These are phyloP conservation scores for Rhipidocladum racemiflorum DNA, from an alignment of 176 grass and related monocot genomes.

Conservation along the genomic window DNA sequence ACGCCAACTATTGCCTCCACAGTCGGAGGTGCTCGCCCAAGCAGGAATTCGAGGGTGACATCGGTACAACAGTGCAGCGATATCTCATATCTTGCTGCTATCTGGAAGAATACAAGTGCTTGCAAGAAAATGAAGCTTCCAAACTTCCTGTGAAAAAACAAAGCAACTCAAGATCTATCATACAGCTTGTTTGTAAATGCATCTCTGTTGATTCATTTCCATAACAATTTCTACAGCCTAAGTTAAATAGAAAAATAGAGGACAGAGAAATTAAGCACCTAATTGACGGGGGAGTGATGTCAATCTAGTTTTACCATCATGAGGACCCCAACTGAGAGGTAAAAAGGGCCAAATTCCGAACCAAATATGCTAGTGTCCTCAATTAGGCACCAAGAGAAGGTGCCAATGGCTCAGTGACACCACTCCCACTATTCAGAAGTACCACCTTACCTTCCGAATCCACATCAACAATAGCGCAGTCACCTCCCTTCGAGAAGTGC, in stretches of 20 bases:
- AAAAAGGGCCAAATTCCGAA: background rate
- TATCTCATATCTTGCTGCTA: background rate
- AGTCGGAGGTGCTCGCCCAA: constrained; percentile 36
- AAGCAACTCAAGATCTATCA: constrained; percentile 20
- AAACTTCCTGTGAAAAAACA: constrained; percentile 17
- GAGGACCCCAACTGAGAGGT: constrained; percentile 6
- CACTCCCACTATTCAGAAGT: constrained; percentile 65
- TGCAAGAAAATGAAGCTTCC: constrained; percentile 1
- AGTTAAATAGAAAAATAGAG: background rate
- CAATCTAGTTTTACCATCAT: constrained; percentile 34
- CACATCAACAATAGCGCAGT: constrained; percentile 86
- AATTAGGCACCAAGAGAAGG: constrained; percentile 40
- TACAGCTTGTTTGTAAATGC: constrained; percentile 18
- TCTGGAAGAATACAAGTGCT: constrained; percentile 24
- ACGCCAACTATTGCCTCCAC: constrained; percentile 61
- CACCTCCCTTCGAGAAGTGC: constrained; percentile 96
- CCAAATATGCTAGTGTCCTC: background rate
- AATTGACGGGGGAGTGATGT: constrained; percentile 1
- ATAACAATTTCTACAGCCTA: constrained; percentile 25
- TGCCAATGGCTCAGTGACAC: constrained; percentile 43
- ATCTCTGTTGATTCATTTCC: constrained; percentile 13
- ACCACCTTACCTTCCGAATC: constrained; percentile 90
- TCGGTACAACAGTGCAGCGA: constrained; percentile 8
- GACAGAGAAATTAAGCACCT: constrained; percentile 15
- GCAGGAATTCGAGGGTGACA: constrained; percentile 44